Evolutionary conservation across 805 yeast species (phyloP).

Genomic region (Wickerhamiella kurtzmanii): DNA sequence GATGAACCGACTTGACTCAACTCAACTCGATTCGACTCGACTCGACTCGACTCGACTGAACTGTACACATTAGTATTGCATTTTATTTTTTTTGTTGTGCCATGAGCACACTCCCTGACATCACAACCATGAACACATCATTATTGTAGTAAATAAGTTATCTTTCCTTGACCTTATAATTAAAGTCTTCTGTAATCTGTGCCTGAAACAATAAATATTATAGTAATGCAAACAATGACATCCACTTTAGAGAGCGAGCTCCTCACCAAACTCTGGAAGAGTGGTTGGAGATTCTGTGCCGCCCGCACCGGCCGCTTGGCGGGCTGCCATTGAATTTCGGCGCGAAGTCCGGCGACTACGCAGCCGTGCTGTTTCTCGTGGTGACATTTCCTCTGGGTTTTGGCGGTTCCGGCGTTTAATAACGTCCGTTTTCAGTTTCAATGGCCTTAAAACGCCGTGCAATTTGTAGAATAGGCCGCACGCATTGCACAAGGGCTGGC

Average conservation of each 20-base stretch:
- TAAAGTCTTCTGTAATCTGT: too few species aligned
- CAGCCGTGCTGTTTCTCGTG: background rate
- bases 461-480: conserved; percentile 86
- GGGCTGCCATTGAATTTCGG: background rate
- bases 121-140: too few species aligned
- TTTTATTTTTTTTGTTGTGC: too few species aligned
- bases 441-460: conserved; percentile 91
- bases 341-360: background rate
- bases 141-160: background rate
- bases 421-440: conserved; percentile 81
- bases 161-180: background rate
- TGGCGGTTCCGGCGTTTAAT: conserved; percentile 76
- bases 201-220: too few species aligned
- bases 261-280: background rate
- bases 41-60: too few species aligned
- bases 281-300: background rate
- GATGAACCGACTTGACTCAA: too few species aligned
- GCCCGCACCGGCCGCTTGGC: too few species aligned
- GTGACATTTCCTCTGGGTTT: conserved; percentile 3
- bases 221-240: too few species aligned
- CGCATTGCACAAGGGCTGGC: conserved; percentile 88
- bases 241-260: background rate
- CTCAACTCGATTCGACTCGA: too few species aligned
- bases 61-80: too few species aligned
- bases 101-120: too few species aligned